Conservation (phyloP, 163 green algal genomes). For the Scenedesmus sp. region DNA sequence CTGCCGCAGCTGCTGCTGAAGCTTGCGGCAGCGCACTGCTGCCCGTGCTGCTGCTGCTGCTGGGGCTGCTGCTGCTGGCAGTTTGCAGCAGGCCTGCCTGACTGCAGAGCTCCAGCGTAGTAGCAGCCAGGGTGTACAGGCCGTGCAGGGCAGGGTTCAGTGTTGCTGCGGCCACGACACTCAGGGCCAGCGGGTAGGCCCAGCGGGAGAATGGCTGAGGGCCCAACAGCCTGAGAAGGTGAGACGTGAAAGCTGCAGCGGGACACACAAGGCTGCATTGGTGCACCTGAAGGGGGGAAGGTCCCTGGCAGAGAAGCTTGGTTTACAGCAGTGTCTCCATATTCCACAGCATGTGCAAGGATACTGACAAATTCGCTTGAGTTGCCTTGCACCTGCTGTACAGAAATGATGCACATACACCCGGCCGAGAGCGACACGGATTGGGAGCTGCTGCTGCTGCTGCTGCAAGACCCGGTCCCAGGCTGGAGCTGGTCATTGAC, state of each 20-base stretch:
- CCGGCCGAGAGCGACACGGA: too few relatives aligned
- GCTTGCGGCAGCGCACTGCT: not conserved
- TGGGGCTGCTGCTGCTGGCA: not conserved
- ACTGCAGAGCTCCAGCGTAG: not conserved
- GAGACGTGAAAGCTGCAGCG: conserved; percentile 17
- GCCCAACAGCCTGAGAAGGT: not conserved
- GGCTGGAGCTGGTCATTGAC: too few relatives aligned
- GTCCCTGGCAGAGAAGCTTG: too few relatives aligned
- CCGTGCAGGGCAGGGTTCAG: conserved; percentile 36
- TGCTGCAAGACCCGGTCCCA: too few relatives aligned
- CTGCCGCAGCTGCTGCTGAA: not conserved
- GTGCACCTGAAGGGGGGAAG: too few relatives aligned
- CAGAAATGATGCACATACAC: too few relatives aligned
- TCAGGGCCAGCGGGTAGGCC: conserved; percentile 18
- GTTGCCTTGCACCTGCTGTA: too few relatives aligned
- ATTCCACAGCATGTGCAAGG: not conserved
- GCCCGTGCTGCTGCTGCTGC: not conserved
- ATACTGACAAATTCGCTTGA: too few relatives aligned
- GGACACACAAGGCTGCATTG: too few relatives aligned
- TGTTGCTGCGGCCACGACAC: conserved; percentile 28
- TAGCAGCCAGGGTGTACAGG: conserved; percentile 22
- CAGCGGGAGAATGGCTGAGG: not conserved
- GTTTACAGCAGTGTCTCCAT: too few relatives aligned
- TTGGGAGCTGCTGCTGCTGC: too few relatives aligned
- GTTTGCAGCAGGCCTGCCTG: conserved; percentile 2